Conservation (phyloP, 208 protist genomes). For the Tritrichomonas musculus region DNA sequence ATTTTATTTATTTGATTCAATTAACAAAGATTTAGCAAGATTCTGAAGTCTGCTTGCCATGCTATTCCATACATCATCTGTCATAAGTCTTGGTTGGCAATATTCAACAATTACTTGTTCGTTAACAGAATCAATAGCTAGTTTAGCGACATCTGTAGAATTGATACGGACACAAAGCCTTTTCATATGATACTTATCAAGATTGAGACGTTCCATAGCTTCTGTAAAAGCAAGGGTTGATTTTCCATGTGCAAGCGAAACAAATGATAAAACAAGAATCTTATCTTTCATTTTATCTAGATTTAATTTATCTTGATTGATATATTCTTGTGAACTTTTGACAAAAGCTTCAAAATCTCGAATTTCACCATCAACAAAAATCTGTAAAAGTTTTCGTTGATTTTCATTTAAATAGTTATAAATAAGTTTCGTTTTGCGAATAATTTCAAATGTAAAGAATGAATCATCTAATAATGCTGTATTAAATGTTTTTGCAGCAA, state of each 20-base stretch:
- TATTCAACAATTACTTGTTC: too few relatives aligned
- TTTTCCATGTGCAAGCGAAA: not conserved
- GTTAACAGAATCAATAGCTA: not conserved
- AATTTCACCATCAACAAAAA: not conserved
- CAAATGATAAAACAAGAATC: not conserved
- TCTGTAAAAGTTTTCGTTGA: not conserved
- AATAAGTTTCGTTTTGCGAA: not conserved
- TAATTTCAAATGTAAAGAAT: not conserved
- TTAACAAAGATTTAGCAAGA: too few relatives aligned
- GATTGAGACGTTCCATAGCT: not conserved
- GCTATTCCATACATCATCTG: too few relatives aligned
- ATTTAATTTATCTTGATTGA: not conserved
- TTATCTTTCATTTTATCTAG: not conserved
- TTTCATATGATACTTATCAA: not conserved
- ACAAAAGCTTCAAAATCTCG: not conserved
- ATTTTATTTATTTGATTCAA: too few relatives aligned
- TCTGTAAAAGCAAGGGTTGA: not conserved
- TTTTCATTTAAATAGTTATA: not conserved
- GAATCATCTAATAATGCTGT: not conserved
- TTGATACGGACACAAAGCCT: not conserved
- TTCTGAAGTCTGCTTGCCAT: too few relatives aligned
- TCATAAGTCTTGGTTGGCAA: too few relatives aligned
- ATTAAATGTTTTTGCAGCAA: not conserved
- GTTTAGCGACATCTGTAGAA: not conserved
- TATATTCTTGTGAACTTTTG: not conserved